Conservation (phyloP, 2,329 filamentous ascomycete genomes). For the Nemania serpens region DNA sequence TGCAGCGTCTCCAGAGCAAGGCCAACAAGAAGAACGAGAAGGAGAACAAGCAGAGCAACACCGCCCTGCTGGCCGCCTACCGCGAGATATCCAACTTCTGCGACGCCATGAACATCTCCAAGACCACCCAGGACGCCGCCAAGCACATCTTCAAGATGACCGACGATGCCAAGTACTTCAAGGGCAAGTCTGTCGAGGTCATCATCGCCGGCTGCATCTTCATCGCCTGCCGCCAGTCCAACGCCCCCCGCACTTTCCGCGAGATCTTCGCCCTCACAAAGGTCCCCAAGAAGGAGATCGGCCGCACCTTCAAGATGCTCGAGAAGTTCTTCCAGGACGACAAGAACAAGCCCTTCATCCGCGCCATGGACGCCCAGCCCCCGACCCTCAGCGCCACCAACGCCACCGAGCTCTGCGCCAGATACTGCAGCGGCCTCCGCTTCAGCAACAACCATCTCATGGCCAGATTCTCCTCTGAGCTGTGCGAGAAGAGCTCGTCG, state of each 20-base stretch:
- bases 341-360: constrained; percentile 62
- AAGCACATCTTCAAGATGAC: constrained; percentile 96
- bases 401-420: constrained; percentile 82
- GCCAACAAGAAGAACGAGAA: constrained; percentile 77
- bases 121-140: constrained; percentile 82
- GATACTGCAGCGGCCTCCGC: constrained; percentile 85
- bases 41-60: constrained; percentile 56
- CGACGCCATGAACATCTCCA: constrained; percentile 81
- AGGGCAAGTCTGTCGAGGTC: constrained; percentile 91
- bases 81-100: constrained; percentile 88
- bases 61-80: constrained; percentile 80
- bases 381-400: constrained; percentile 73
- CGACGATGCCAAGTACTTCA: constrained; percentile 90
- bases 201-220: constrained; percentile 97
- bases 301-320: constrained; percentile 89
- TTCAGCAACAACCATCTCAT: constrained; percentile 73
- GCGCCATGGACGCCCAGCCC: constrained; percentile 54
- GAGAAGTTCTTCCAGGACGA: constrained; percentile 82
- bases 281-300: constrained; percentile 97
- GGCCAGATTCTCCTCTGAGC: constrained; percentile 76
- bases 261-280: constrained; percentile 94
- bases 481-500: constrained; percentile 77
- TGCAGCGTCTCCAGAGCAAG: constrained; percentile 73
- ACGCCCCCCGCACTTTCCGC: constrained; percentile 85
- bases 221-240: constrained; percentile 90